Percentiles rank a stretch among this genome's conserved stretches.
phyloP scores from a whole-genome alignment of 345 rosid species.

The Mallotus nudiflorus region DNA sequence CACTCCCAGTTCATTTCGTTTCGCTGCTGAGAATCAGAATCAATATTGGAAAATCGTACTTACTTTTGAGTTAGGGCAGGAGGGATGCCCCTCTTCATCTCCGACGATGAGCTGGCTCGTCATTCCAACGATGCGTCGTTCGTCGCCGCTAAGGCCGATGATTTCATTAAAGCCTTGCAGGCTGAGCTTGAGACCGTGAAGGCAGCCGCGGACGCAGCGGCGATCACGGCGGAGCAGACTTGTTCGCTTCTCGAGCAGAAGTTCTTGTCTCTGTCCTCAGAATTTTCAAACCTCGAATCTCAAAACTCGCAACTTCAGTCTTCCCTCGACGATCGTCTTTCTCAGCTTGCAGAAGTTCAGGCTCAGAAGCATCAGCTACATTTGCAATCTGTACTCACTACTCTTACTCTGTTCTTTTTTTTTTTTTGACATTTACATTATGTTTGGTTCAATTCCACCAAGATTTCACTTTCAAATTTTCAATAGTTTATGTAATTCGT shows the following conservation, averaged over 20 bases:
- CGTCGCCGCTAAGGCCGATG: constrained; percentile 80
- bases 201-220: constrained; percentile 80
- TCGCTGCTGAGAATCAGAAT: too few relatives aligned
- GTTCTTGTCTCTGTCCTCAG: constrained; percentile 68
- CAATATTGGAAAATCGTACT: too few relatives aligned
- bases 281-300: constrained; percentile 63
- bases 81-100: constrained; percentile 76
- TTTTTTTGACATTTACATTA: constrained; percentile 1
- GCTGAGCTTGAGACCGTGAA: constrained; percentile 67
- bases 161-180: constrained; percentile 54
- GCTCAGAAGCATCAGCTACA: constrained; percentile 84
- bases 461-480: too few relatives aligned
- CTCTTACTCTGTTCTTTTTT: neutral
- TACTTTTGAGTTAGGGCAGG: neutral
- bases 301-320: constrained; percentile 64
- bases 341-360: constrained; percentile 71
- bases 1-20: too few relatives aligned
- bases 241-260: constrained; percentile 96
- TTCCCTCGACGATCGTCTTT: constrained; percentile 57
- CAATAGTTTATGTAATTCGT: too few relatives aligned
- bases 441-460: too few relatives aligned
- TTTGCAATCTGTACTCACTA: constrained; percentile 50
- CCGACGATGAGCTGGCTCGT: constrained; percentile 80
- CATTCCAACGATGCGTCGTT: constrained; percentile 59
- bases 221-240: constrained; percentile 95